Conservation (phyloP, 164 flowering plant species). For the Kalanchoe fedtschenkoi region DNA sequence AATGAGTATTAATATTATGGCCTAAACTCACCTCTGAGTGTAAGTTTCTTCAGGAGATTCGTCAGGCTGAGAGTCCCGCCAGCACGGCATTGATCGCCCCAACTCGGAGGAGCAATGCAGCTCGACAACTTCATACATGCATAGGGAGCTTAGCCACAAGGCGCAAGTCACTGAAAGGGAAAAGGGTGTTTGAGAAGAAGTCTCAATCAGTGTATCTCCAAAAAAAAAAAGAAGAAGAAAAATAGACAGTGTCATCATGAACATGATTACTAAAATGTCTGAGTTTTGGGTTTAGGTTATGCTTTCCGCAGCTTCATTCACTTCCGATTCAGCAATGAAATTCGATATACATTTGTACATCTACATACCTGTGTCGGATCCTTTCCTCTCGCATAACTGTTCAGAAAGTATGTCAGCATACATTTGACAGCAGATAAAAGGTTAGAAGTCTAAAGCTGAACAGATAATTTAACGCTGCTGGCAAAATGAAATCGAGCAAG, state of each 20-base stretch:
- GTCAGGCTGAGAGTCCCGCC: conserved; percentile 5
- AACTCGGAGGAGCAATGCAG: neutral
- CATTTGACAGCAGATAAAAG: neutral
- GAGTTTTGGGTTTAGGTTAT: neutral
- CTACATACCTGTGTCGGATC: neutral
- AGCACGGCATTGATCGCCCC: neutral
- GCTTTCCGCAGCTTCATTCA: conserved; percentile 1
- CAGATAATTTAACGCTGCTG: neutral
- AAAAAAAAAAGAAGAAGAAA: neutral
- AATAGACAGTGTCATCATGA: no score
- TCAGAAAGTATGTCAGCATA: no score
- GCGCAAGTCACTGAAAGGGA: neutral
- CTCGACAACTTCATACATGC: neutral
- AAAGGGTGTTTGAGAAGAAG: no score
- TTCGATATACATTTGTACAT: neutral
- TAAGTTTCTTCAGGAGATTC: neutral
- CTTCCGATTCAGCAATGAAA: neutral
- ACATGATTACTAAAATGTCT: no score
- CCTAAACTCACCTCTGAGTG: neutral
- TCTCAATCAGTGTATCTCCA: neutral
- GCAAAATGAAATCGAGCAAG: no score
- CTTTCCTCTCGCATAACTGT: no score
- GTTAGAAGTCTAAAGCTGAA: neutral
- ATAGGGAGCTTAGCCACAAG: neutral
- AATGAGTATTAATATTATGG: no score